Conservation (phyloP, 2,329 filamentous ascomycete genomes). For the Fusarium penzigii region DNA sequence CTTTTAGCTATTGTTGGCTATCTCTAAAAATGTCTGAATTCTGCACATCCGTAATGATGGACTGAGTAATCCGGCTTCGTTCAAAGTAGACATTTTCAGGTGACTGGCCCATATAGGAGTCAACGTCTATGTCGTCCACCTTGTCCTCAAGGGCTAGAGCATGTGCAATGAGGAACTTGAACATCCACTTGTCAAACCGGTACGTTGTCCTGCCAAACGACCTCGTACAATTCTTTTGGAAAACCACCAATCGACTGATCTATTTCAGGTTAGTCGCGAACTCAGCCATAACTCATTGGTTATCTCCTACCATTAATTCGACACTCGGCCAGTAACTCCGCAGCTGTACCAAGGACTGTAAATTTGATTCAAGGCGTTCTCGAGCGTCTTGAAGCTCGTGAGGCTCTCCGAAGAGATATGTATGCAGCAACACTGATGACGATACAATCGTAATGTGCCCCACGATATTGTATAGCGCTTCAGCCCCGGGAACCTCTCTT, state of each 20-base stretch:
- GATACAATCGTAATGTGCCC: slow-evolving; percentile 38
- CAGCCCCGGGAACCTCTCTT: slow-evolving; percentile 21
- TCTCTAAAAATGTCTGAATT: not conserved
- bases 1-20: not conserved
- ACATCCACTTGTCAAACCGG: slow-evolving; percentile 50
- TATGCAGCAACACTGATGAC: slow-evolving; percentile 37
- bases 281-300: not conserved
- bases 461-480: slow-evolving; percentile 36
- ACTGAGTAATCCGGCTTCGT: slow-evolving; percentile 20
- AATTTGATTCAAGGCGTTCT: slow-evolving; percentile 32
- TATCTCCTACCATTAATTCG: slow-evolving; percentile 32
- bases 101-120: not conserved
- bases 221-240: slow-evolving; percentile 34
- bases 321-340: slow-evolving; percentile 37
- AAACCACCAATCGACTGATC: slow-evolving; percentile 36
- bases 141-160: slow-evolving; percentile 32
- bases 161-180: slow-evolving; percentile 43
- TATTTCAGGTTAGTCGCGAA: slow-evolving; percentile 6
- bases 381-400: slow-evolving; percentile 30
- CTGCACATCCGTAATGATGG: slow-evolving; percentile 26
- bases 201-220: slow-evolving; percentile 31
- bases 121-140: slow-evolving; percentile 28
- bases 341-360: slow-evolving; percentile 33
- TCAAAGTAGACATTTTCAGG: slow-evolving; percentile 12
- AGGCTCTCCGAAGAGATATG: slow-evolving; percentile 34